Conservation (phyloP, 495 filamentous ascomycete species). For the Aspergillus bridgeri region DNA sequence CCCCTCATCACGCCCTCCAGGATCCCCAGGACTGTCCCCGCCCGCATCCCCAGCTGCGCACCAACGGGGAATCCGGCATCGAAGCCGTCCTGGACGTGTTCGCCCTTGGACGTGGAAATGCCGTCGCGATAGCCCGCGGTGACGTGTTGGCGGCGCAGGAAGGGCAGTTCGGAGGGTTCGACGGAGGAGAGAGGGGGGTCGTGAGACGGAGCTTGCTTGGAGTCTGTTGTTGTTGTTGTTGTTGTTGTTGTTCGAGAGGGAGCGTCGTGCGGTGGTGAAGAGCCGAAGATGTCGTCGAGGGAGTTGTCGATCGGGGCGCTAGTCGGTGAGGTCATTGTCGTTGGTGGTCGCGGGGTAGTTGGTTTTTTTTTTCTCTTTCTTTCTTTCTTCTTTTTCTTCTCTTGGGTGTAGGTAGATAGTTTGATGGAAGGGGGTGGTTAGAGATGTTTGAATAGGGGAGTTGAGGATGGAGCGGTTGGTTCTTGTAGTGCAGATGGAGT, state of each 20-base stretch:
- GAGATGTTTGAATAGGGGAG: background rate
- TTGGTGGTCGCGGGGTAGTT: background rate
- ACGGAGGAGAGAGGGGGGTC: background rate
- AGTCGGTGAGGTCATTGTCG: conserved; percentile 11
- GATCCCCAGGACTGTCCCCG: conserved; percentile 67
- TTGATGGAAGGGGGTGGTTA: background rate
- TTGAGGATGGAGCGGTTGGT: background rate
- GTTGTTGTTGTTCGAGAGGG: background rate
- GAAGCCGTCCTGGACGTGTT: conserved; percentile 75
- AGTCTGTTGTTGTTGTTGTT: background rate
- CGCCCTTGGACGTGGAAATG: conserved; percentile 64
- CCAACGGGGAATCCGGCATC: conserved; percentile 84
- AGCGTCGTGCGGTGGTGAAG: conserved; percentile 34
- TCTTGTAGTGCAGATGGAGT: background rate
- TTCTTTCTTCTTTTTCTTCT: no score
- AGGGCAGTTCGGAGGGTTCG: conserved; percentile 69
- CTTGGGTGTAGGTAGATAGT: background rate
- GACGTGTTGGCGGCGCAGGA: conserved; percentile 67
- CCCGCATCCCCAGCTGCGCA: conserved; percentile 67
- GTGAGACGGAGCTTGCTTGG: no score
- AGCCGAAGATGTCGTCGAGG: conserved; percentile 49
- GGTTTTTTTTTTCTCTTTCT: background rate
- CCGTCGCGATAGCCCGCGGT: conserved; percentile 92
- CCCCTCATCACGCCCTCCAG: conserved; percentile 59
- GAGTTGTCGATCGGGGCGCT: conserved; percentile 26